A percentile compares a stretch with the other conserved stretches of the same genome.
These are phyloP conservation scores for Irpex sp. DNA, from an alignment of 1,284 basidiomycete genomes.

Conservation along the genomic window DNA sequence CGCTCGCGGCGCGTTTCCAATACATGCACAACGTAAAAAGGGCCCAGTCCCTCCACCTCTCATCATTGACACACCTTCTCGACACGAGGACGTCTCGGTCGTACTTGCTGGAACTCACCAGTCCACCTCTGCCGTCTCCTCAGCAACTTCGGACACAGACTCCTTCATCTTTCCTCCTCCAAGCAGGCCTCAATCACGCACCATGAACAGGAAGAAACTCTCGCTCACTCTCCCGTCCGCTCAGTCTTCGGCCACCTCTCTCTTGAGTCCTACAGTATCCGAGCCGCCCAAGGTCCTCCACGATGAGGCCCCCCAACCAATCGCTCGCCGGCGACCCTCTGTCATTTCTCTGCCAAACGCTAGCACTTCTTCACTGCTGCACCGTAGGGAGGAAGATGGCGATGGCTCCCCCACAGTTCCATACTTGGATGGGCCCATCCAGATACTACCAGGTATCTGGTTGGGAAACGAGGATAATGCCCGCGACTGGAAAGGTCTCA, in stretches of 20 bases:
- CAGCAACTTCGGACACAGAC: conserved; percentile 50
- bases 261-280: conserved; percentile 31
- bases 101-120: conserved; percentile 44
- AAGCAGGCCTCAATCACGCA: conserved; percentile 46
- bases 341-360: conserved; percentile 59
- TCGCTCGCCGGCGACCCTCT: conserved; percentile 53
- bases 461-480: conserved; percentile 95
- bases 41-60: conserved; percentile 55
- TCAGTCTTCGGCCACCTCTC: conserved; percentile 51
- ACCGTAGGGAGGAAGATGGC: conserved; percentile 59
- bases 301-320: conserved; percentile 15
- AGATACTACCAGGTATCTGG: conserved; percentile 88
- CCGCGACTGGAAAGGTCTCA: conserved; percentile 68
- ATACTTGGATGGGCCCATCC: conserved; percentile 83
- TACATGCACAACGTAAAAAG: conserved; percentile 43
- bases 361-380: conserved; percentile 43
- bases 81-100: conserved; percentile 44
- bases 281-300: conserved; percentile 25
- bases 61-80: conserved; percentile 48
- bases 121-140: conserved; percentile 44
- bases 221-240: conserved; percentile 64
- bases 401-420: conserved; percentile 54
- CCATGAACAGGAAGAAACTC: conserved; percentile 62
- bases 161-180: conserved; percentile 39
- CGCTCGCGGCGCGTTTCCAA: conserved; percentile 24